Percentiles rank a stretch among this genome's conserved stretches.
These are phyloP conservation scores for Lanmaoa rubissima DNA, from an alignment of 768 basidiomycete genomes.

Conservation along the genomic window DNA sequence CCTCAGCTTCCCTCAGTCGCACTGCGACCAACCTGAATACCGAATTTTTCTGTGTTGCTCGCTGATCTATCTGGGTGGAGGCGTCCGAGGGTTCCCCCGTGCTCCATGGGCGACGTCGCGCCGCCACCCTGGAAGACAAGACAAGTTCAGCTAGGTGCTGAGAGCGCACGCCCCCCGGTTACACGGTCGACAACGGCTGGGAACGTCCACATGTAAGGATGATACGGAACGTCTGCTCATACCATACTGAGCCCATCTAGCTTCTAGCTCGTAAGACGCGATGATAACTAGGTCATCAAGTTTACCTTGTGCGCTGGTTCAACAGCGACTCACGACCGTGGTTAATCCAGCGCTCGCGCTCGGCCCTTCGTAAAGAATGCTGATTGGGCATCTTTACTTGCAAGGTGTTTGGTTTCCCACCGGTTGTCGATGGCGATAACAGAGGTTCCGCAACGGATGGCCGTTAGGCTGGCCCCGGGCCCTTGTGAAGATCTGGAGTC, in stretches of 20 bases:
- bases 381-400: not conserved
- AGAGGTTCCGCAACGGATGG: not conserved
- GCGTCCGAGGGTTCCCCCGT: not conserved
- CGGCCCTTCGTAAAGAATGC: not conserved
- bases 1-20: not conserved
- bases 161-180: not conserved
- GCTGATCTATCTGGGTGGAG: not conserved
- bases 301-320: not conserved
- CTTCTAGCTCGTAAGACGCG: not conserved
- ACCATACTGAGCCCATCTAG: not conserved
- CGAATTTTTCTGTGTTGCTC: not conserved
- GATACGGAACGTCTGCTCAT: not conserved
- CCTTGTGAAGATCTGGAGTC: not conserved
- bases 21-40: not conserved
- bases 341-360: not conserved
- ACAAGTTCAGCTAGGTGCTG: not conserved
- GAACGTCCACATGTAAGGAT: not conserved
- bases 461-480: not conserved
- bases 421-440: not conserved
- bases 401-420: not conserved
- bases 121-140: not conserved
- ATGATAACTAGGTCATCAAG: not conserved
- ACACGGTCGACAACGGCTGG: not conserved
- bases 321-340: not conserved
- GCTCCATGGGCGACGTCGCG: not conserved